Evolutionary conservation across 2,329 filamentous ascomycete species (phyloP), one percentile per base, ranked within the genome.

Genomic region (Elsinoe arachidis): DNA sequence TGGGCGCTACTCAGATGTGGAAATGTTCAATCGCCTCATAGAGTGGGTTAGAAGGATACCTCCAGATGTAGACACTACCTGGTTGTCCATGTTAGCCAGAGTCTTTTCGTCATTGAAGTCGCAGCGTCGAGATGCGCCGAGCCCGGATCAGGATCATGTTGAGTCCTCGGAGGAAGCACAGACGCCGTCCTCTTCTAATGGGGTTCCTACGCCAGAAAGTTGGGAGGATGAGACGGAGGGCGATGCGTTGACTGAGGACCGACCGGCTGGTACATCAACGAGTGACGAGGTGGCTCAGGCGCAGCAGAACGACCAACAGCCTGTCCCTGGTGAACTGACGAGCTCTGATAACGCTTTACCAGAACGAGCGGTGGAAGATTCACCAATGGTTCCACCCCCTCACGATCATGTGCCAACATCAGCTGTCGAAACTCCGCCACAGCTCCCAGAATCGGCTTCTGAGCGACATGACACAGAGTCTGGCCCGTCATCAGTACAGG

Each of bases 21-120:
- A 56, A 43, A 23, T 37, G 9, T 56, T 56, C 33, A 17, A 17
- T 21, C 17, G 34, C 7, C 39, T 56, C 12, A 49, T 56, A 30
- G 54, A 56, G 12, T 56, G 54, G 54, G 54, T 56, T 11, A 41
- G 54, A 11, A 30, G 30, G 12, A 56, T 56, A 3, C 54, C 54
- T 23, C 43, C 54, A 15, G 54, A 56, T 14, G 34, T 56, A 7
- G 54, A 56, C 23, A 35, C 54, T 2, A 30, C 26, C 15, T 56
- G 54, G 54, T n/a, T 56, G 10, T 35, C 54, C 7, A 26, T 33
- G 14, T 15, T 56, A 9, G 39, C 54, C 5, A 33, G 41, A 10
- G 41, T 47, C 6, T 56, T 47, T 34, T 34, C 39, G 5, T 30
- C 47, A 11, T 15, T 56, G 3, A 56, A 49, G 21, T 33, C 54